Base-by-base conservation (phyloP, 148 eudicot species). In the Camellia lanceoleosa region DNA sequence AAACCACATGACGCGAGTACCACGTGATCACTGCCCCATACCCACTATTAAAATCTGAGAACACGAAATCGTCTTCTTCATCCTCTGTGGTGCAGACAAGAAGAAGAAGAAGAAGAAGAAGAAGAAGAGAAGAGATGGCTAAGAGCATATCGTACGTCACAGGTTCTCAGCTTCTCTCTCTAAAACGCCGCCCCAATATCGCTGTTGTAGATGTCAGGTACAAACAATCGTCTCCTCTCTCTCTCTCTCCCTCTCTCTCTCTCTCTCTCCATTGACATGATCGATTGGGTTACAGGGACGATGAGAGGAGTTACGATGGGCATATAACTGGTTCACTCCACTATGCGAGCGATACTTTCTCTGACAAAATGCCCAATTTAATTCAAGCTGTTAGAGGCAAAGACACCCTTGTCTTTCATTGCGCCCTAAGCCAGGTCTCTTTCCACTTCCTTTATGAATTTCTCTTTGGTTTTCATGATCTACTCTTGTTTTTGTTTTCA, bases 161-260 rank as follows among this genome's bases (percentile, higher is more conserved):
- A 66, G 86, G 89, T 67, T 87, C 98, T 44, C 87, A 93, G 85
- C 95, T 95, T 52, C 92, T 92, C 85, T 83, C 93, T 65, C 90
- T 93, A 83, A 89, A 82, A 61, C 89, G 79, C 69, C 90, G 86
- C 62, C 89, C 98, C 58, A 95, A 93, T 74, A 82, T 93, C 59
- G 98, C 98, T 82, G 84, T 95, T 82, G 83, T 95, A 54, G 99
- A 95, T 71, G 99, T 95, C 88, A 86, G 99, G 99, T 95, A 84
- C 3, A 19, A 30, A 51, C 19, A 41, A 5, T 16, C 10, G 1
- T 30, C 38, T 30, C 38, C 18, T 73, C 44, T 56, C 62, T 30
- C 62, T 14, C n/a, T 44, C 5, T 23, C 7, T 46, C 41, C 43
- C 30, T 23, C 18, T 73, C 44, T 55, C 62, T 30, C 62, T 14